Conservation (phyloP, 2,329 filamentous ascomycete species). For the Penicillium expansum region DNA sequence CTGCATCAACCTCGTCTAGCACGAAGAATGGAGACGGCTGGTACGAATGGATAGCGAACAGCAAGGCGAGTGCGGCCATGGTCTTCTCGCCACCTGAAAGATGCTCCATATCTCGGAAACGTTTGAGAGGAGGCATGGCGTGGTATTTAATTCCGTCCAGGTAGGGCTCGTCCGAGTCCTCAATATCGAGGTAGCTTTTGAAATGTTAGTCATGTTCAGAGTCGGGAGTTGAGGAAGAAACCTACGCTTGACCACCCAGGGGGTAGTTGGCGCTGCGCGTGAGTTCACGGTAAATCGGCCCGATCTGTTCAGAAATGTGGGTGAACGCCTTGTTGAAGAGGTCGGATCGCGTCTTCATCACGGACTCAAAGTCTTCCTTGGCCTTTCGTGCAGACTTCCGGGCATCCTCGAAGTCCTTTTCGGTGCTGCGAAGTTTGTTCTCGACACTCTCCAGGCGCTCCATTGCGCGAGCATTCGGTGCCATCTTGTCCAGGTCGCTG, state of each 20-base stretch:
- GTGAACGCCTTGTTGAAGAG: constrained; percentile 93
- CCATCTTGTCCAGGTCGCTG: constrained; percentile 84
- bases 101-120: constrained; percentile 99
- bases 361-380: constrained; percentile 76
- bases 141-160: constrained; percentile 96
- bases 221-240: constrained; percentile 1
- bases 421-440: constrained; percentile 74
- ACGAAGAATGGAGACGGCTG: constrained; percentile 97
- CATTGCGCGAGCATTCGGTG: constrained; percentile 93
- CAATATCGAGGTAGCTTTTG: constrained; percentile 76
- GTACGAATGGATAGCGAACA: constrained; percentile 96
- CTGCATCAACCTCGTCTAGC: constrained; percentile 94
- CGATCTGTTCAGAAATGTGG: constrained; percentile 94
- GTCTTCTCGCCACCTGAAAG: constrained; percentile 97
- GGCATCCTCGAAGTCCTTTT: constrained; percentile 85
- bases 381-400: constrained; percentile 70
- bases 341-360: constrained; percentile 80
- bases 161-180: constrained; percentile 95
- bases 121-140: constrained; percentile 96
- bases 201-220: constrained; percentile 5
- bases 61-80: constrained; percentile 91
- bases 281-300: constrained; percentile 89
- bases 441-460: constrained; percentile 87
- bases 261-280: constrained; percentile 89
- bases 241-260: constrained; percentile 72